Base-by-base conservation (phyloP, 1,139 yeast genomes). In the Yamadazyma oceani region DNA sequence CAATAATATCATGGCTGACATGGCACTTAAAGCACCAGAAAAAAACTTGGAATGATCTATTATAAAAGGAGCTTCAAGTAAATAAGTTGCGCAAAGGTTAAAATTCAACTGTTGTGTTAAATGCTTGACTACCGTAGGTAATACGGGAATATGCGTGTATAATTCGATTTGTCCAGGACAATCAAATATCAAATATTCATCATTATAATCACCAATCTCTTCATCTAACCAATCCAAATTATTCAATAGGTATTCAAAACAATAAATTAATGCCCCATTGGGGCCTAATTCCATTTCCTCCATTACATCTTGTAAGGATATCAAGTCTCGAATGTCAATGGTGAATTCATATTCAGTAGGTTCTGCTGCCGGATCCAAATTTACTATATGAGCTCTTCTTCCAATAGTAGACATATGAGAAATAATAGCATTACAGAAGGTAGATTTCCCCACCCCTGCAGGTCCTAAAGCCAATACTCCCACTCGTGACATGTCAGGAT, bases 81-180 rank as follows among this genome's bases (percentile, higher is more conserved):
- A 67, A 61, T 92, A 94, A 0, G 96, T 81, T 10, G 97, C 97
- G 69, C 98, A 92, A 17, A 94, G 64, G 45, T 82, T 85, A 66
- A 92, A 90, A 55, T 85, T 86, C 54, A 90, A 68, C 46, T 80
- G 82, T 41, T 79, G 78, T 52, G 83, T 85, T 48, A 92, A 70
- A 62, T 92, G 97, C 49, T 80, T 81, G 8, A 88, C 94, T 12
- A 92, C 80, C 4, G 88, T 77, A 2, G 98, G 98, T 34, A 92
- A 69, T 6, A 89, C 92, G 0, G 98, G 97, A 24, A 90, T 80
- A 60, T 92, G 99, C 3, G 96, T 89, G 59, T 92, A 92, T 28
- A 92, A 73, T 59, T 92, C 99, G 45, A 94, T 90, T 60, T 92
- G 99, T 1, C 98, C 98, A 0, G 99, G 99, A 61, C 97, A 90